phyloP scores from a whole-genome alignment of 805 yeast species.

The Metschnikowia aberdeeniae region DNA sequence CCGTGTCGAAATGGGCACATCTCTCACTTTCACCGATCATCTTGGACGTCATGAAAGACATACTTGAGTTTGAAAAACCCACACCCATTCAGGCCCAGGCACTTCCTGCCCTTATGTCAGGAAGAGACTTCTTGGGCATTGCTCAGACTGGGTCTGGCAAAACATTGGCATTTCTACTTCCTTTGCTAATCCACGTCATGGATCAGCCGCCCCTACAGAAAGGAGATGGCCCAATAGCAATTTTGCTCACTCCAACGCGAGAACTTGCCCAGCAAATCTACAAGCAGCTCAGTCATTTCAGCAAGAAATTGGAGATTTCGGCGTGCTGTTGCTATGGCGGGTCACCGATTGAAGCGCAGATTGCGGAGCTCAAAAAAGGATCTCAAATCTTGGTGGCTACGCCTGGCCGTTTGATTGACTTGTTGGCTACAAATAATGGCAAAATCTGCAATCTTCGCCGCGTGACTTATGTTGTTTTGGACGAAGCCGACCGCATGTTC shows the following conservation, averaged over 20 bases:
- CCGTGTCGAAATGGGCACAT: conserved; percentile 75
- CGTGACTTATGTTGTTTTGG: conserved; percentile 80
- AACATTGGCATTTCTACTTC: conserved; percentile 82
- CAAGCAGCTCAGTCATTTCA: conserved; percentile 59
- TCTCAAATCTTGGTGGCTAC: conserved; percentile 85
- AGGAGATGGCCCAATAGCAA: conserved; percentile 73
- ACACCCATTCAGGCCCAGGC: conserved; percentile 92
- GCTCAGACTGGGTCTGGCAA: conserved; percentile 98
- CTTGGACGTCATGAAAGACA: conserved; percentile 47
- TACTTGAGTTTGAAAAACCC: conserved; percentile 55
- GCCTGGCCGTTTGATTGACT: conserved; percentile 91
- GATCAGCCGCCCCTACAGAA: conserved; percentile 55
- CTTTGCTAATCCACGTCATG: conserved; percentile 77
- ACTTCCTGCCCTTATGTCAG: conserved; percentile 84
- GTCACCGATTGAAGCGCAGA: conserved; percentile 74
- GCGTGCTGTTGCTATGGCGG: conserved; percentile 92
- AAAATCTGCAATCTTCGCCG: conserved; percentile 63
- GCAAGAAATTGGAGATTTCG: conserved; percentile 44
- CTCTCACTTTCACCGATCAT: conserved; percentile 67
- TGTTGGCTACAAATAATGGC: conserved; percentile 79
- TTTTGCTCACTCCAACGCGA: conserved; percentile 86
- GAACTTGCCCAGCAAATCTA: conserved; percentile 84
- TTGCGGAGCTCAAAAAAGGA: conserved; percentile 72
- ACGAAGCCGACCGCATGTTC: conserved; percentile 95
- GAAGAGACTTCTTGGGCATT: conserved; percentile 85